Evolutionary conservation across 371 early-diverging fungal species (phyloP), one percentile per base, ranked within the genome.

Genomic region (Caulochytrium protostelioides): DNA sequence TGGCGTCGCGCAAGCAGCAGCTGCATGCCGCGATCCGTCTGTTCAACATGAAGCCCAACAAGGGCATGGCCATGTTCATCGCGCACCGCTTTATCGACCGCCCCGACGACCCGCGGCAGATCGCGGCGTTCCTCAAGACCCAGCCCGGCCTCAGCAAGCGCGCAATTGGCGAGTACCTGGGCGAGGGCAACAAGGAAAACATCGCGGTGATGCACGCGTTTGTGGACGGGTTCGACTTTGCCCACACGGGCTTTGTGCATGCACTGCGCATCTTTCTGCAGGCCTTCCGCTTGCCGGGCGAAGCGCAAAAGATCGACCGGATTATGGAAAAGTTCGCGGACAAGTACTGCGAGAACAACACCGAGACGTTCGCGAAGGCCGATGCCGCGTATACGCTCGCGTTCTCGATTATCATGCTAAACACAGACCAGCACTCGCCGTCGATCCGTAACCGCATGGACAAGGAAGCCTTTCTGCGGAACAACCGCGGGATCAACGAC

Each of bases 351-450:
- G 65, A 61, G 27, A 52, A 41, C 37, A 69, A 69, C 36, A 65
- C 67, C 14, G 46, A 41, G 2, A 35, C 60, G 0, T 69, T 66
- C 39, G 54, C 59, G 1, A 56, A 52, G 26, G 66, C 67, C 14
- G 71, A 68, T 40, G 57, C 69, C n/a, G 67, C 69, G 9, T 71
- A 65, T 35, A 58, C 54, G 10, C 50, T 76, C 3, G 59, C 72
- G 5, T 74, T 60, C 38, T 68, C 72, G n/a, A 54, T 74, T 32
- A 68, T 74, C 44, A 59, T 72, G 53, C 45, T 78, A 13, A 75
- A 74, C 46, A 72, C 72, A 7, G 73, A 74, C 44, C 52, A 57
- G 39, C 70, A 74, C 35, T 72, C 70, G 32, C 34, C 53, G 3
- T 52, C 55, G 38, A 54, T 69, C 24, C 67, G 69, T 36, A 61